A percentile compares a stretch with the other conserved stretches of the same genome.
Evolutionary conservation across 208 protist species (phyloP).

Genomic region (Trypanosomatidae sp.): DNA sequence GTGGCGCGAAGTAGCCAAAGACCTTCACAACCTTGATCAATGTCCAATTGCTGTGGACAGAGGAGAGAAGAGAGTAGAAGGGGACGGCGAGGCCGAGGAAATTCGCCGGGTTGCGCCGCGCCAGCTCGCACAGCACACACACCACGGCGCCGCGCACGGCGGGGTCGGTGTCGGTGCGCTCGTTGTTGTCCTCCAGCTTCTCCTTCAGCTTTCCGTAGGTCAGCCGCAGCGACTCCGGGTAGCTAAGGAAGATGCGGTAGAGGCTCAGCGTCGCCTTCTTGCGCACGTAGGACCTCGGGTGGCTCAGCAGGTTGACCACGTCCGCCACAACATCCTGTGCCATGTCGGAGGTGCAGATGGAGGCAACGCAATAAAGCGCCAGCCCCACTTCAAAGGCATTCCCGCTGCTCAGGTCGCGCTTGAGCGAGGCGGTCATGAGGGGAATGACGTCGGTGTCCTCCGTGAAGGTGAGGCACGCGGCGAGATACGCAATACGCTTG

Average conservation of each 20-base stretch:
- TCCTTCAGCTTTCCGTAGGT: constrained; percentile 96
- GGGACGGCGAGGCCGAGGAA: constrained; percentile 96
- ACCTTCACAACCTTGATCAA: constrained; percentile 99
- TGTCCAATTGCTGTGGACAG: constrained; percentile 98
- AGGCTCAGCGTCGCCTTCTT: constrained; percentile 96
- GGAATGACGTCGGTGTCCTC: constrained; percentile 96
- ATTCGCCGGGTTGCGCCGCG: constrained; percentile 97
- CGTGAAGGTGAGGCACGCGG: constrained; percentile 94
- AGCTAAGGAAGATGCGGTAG: constrained; percentile 98
- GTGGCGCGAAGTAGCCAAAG: constrained; percentile 94
- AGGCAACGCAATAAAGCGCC: constrained; percentile 95
- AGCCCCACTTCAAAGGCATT: constrained; percentile 96
- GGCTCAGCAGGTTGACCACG: constrained; percentile 93
- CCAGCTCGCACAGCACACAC: constrained; percentile 98
- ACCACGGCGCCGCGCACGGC: constrained; percentile 95
- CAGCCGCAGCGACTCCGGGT: constrained; percentile 97
- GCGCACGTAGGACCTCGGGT: constrained; percentile 91
- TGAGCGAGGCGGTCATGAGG: constrained; percentile 97
- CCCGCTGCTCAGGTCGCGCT: constrained; percentile 94
- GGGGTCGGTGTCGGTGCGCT: constrained; percentile 75
- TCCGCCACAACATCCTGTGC: constrained; percentile 96
- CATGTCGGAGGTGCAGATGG: constrained; percentile 97
- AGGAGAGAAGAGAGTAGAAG: constrained; percentile 96
- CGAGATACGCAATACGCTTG: constrained; percentile 94
- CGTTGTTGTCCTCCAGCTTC: constrained; percentile 94